These are phyloP conservation scores for Populus tremula DNA, from an alignment of 345 rosid species.

Conservation along the genomic window DNA sequence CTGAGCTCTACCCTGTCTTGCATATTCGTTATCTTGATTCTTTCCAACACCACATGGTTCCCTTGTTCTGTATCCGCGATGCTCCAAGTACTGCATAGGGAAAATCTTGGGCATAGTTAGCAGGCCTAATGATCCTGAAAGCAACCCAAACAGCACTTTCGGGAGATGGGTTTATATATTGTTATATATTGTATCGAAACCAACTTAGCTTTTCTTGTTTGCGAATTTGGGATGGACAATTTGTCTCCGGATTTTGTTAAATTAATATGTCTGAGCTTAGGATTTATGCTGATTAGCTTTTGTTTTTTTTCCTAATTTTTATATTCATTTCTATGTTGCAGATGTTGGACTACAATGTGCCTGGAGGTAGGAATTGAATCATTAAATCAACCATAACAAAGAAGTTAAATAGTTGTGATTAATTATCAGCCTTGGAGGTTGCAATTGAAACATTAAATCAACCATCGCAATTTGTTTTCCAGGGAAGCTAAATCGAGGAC, in stretches of 20 bases:
- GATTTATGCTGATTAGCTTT: background rate
- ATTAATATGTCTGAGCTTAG: background rate
- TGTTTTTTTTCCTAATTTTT: conserved; percentile 1
- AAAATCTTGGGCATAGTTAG: background rate
- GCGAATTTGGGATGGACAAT: background rate
- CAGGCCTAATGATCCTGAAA: background rate
- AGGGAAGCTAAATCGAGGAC: conserved; percentile 93
- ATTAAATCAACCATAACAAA: background rate
- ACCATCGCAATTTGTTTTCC: conserved; percentile 7
- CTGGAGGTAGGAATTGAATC: conserved; percentile 55
- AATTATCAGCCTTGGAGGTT: background rate
- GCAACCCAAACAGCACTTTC: background rate
- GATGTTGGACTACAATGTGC: conserved; percentile 94
- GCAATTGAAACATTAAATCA: background rate
- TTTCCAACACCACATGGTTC: background rate
- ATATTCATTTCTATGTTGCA: conserved; percentile 31
- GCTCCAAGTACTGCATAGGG: background rate
- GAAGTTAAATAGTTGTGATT: background rate
- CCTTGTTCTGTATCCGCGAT: background rate
- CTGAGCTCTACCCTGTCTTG: background rate
- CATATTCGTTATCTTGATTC: background rate
- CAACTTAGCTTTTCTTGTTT: background rate
- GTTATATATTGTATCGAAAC: background rate
- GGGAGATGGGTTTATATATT: background rate
- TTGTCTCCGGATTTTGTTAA: background rate